Evolutionary conservation across 2,329 filamentous ascomycete genomes (phyloP).

Genomic region (Cladosporium phlei): DNA sequence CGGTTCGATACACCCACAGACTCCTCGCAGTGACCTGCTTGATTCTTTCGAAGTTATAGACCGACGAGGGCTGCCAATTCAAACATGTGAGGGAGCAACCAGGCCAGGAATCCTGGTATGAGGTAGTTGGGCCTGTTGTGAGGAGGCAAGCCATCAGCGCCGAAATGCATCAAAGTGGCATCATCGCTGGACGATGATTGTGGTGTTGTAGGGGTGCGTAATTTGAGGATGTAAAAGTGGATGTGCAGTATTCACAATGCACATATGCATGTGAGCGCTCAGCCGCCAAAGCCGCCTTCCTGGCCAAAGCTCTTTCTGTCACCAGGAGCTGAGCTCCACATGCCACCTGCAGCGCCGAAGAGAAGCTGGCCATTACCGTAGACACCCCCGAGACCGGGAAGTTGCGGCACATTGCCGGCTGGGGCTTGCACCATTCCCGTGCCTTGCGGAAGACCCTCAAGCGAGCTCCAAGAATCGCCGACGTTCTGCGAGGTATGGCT

Average conservation of each 20-base stretch:
- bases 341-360: conserved; percentile 36
- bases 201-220: too few relatives aligned
- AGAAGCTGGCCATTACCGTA: conserved; percentile 36
- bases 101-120: too few relatives aligned
- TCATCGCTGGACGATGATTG: too few relatives aligned
- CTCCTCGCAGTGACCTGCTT: too few relatives aligned
- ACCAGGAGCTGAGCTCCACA: conserved; percentile 31
- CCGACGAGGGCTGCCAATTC: too few relatives aligned
- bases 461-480: conserved; percentile 24
- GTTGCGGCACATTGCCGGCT: conserved; percentile 3
- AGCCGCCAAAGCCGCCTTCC: conserved; percentile 5
- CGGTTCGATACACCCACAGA: too few relatives aligned
- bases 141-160: too few relatives aligned
- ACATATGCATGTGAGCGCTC: background rate
- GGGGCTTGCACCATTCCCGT: conserved; percentile 15
- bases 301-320: conserved; percentile 8
- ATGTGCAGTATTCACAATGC: background rate
- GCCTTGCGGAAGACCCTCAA: conserved; percentile 20
- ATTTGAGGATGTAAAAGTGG: too few relatives aligned
- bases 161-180: too few relatives aligned
- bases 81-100: too few relatives aligned
- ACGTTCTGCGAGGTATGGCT: conserved; percentile 30
- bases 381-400: conserved; percentile 15
- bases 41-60: too few relatives aligned
- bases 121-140: too few relatives aligned